These are phyloP conservation scores for Umbilicaria muhlenbergii DNA, from an alignment of 495 filamentous ascomycete species.

Conservation along the genomic window DNA sequence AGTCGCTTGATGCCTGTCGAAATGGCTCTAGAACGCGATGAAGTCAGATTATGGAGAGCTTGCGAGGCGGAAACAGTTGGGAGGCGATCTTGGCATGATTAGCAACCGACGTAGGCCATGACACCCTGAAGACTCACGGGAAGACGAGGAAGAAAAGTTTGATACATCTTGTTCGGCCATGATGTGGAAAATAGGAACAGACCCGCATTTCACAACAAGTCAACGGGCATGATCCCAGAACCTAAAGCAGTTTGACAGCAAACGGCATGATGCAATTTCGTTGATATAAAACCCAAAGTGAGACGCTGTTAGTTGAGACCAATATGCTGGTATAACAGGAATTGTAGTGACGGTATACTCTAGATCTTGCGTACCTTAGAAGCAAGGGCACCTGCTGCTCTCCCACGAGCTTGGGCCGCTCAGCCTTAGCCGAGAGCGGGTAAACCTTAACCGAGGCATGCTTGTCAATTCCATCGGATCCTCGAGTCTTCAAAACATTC, in stretches of 20 bases:
- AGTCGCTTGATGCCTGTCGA: constrained; percentile 51
- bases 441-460: too few species aligned
- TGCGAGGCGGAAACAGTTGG: constrained; percentile 81
- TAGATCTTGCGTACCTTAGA: too few species aligned
- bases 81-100: constrained; percentile 32
- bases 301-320: background rate
- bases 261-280: background rate
- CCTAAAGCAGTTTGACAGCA: too few species aligned
- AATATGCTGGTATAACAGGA: too few species aligned
- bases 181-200: background rate
- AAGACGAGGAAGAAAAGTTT: constrained; percentile 14
- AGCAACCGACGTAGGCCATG: background rate
- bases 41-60: constrained; percentile 50
- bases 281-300: background rate
- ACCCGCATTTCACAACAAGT: too few species aligned
- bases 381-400: too few species aligned
- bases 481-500: too few species aligned
- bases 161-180: constrained; percentile 9
- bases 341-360: too few species aligned
- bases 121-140: constrained; percentile 6
- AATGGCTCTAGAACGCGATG: constrained; percentile 33
- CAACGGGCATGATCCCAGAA: too few species aligned
- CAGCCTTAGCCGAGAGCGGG: too few species aligned
- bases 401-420: too few species aligned
- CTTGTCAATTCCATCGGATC: too few species aligned